Evolutionary conservation across 768 basidiomycete species (phyloP), one percentile per base, ranked within the genome.

Genomic region (Mycena leptocephala): DNA sequence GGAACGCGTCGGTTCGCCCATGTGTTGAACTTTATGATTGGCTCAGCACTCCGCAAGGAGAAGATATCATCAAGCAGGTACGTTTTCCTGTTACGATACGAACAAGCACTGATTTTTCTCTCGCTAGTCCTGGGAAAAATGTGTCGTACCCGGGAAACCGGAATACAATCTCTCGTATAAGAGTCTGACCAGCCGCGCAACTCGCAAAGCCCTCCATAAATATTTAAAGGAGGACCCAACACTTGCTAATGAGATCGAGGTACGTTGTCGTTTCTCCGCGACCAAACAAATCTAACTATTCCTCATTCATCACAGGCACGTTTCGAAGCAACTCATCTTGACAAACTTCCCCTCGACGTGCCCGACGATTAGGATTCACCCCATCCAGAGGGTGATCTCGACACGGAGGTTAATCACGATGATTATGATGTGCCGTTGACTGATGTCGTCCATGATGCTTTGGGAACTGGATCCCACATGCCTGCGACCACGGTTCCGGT

Each of bases 1-100:
- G 59, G 1, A 64, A 80, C 43, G 78, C 76, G 0, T 77, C 74
- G 18, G 78, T 80, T 0, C 33, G 46, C 2, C 53, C 55, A 1
- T 62, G 69, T 51, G 51, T 80, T 0, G 70, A 48, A 10, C 61
- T 62, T 35, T 39, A 62, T 18, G 59, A 62, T 20, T 62, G 59
- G 59, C 37, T 61, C 20, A 51, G 51, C 0, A 58, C 51, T 3
- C 72, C 37, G 30, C 46, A 76, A 37, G 72, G 75, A 1, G 59
- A 32, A 5, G 65, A 75, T 8, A 48, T 80, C 0, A 62, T 62
- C 22, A 59, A 59, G 18, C 30, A n/a, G n/a, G n/a, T n/a, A n/a
- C n/a, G n/a, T n/a, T n/a, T n/a, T n/a, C n/a, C n/a, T n/a, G n/a
- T n/a, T n/a, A n/a, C n/a, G n/a, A n/a, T n/a, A n/a, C n/a, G n/a